Evolutionary conservation across 2,329 filamentous ascomycete genomes (phyloP), one percentile per base, ranked within the genome.

Genomic region (Cadophora luteo-olivacea): DNA sequence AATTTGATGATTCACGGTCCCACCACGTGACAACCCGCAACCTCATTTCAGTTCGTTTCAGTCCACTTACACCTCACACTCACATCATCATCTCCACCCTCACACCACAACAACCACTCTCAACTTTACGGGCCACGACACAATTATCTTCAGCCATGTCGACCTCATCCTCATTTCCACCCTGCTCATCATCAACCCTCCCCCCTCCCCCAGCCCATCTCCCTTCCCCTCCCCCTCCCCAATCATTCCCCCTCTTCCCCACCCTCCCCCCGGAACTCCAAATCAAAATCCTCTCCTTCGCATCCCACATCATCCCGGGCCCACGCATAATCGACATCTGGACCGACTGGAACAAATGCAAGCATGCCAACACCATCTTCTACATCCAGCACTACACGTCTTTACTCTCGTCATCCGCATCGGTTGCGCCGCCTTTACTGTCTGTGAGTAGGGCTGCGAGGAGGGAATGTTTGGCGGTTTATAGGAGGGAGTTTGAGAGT

Each of bases 251-350:
- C 22, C 8, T n/a, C 57, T 45, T 74, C 63, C 64, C 63, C 49
- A 9, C 11, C 4, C 70, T 74, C 38, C 72, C 72, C 25, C 12
- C 55, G 9, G 72, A 74, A 41, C 49, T 74, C 41, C 71, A 70
- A 22, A 49, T 65, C 61, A 66, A 64, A 29, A 68, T 74, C 58
- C 73, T 70, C 70, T 25, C n/a, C 32, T 22, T 61, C 7, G 64
- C 51, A 12, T 55, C 61, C 38, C 66, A 68, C 48, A 14, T 24
- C 25, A 2, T 29, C 19, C 70, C 68, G 14, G 29, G 29, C 29
- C 29, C 3, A 29, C 66, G 68, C 41, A 63, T 49, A n/a, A 38
- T 72, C 24, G 70, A 72, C 57, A 45, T 72, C 55, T 72, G 70
- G 70, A 67, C 66, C 0, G 55, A 66, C n/a, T 72, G 63, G 32